Conservation (phyloP, 176 grass and related monocot species). For the Avena sativa region DNA sequence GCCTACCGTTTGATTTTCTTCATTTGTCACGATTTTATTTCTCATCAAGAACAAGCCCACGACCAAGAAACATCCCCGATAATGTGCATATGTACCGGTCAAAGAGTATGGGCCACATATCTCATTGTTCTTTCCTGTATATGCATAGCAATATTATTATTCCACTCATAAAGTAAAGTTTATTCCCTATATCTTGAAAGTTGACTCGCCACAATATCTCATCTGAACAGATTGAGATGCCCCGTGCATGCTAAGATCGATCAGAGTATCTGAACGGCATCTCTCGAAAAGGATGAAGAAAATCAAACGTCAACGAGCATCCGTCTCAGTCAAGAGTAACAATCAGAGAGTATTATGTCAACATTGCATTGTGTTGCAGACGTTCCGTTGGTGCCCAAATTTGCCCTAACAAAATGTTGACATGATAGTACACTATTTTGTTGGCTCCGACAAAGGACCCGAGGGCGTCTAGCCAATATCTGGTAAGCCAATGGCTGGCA, state of each 20-base stretch:
- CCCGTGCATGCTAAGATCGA: background rate
- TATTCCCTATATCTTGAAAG: constrained; percentile 9
- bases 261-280: constrained; percentile 7
- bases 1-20: background rate
- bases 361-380: background rate
- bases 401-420: background rate
- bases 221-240: constrained; percentile 23
- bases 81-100: background rate
- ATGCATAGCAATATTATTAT: constrained; percentile 8
- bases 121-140: background rate
- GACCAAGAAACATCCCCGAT: background rate
- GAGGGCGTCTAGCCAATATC: background rate
- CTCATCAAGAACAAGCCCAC: background rate
- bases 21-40: background rate
- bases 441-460: background rate
- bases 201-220: constrained; percentile 28
- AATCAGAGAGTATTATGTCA: background rate
- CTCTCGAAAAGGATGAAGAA: background rate
- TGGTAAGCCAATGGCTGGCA: background rate
- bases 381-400: background rate
- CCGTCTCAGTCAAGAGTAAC: background rate
- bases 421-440: background rate
- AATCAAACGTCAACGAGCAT: constrained; percentile 32
- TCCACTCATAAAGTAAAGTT: background rate
- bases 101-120: constrained; percentile 7